Percentiles rank a stretch among this genome's conserved stretches.
Conservation (phyloP, 176 grass and related monocot species). For the Pontederia paniculata region DNA sequence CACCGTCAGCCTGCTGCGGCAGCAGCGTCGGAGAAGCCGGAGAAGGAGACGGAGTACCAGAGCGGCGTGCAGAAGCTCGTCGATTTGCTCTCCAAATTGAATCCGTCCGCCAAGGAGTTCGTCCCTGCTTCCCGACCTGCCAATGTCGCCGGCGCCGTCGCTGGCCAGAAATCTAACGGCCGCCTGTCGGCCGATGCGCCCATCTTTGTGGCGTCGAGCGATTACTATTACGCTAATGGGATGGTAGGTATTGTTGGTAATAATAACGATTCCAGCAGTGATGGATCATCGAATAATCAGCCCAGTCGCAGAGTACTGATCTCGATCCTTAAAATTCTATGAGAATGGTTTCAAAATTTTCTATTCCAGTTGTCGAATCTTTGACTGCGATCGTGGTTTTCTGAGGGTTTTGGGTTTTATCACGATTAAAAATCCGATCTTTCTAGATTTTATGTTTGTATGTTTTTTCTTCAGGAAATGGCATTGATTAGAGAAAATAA, state of each 20-base stretch:
- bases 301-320: slow-evolving; percentile 36
- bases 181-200: slow-evolving; percentile 76
- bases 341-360: neutral
- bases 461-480: neutral
- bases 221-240: neutral
- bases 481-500: neutral
- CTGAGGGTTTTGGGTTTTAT: neutral
- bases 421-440: neutral
- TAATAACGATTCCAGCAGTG: slow-evolving; percentile 33
- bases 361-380: neutral
- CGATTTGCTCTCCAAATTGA: slow-evolving; percentile 88
- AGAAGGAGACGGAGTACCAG: slow-evolving; percentile 56
- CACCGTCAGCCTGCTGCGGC: neutral
- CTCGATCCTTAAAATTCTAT: neutral
- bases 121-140: slow-evolving; percentile 40
- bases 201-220: slow-evolving; percentile 34
- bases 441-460: neutral
- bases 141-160: neutral
- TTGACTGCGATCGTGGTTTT: neutral
- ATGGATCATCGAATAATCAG: slow-evolving; percentile 14
- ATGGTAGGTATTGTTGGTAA: neutral
- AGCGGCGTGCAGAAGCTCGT: slow-evolving; percentile 80
- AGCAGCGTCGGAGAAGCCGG: slow-evolving; percentile 18
- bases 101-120: slow-evolving; percentile 87
- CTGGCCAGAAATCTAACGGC: slow-evolving; percentile 13